Base-by-base conservation (phyloP, 1,139 yeast species). In the Barnettozyma hawaiiensis region DNA sequence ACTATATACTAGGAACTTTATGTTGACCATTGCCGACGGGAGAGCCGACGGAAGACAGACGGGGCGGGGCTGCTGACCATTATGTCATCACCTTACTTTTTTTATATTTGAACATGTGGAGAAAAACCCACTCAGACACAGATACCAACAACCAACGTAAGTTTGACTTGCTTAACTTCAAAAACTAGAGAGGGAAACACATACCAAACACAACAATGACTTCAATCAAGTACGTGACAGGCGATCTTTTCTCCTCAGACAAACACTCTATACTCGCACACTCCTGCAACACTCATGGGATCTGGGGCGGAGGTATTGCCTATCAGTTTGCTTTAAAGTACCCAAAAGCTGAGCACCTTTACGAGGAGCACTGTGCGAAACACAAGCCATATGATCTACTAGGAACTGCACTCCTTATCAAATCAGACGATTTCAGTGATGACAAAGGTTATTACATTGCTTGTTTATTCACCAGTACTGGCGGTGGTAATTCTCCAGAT, bases 281-380 rank as follows among this genome's bases (percentile, higher is more conserved):
- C 58, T 81, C 95, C 0, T 86, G 95, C 57, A 86, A 86, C 56
- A 80, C 89, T 42, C 67, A 71, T 27, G 96, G 95, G 0, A 58
- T 71, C 0, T 86, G 96, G 96, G 94, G 95, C 4, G 92, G 85
- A 0, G 96, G 96, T 0, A 76, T 86, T 3, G 92, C 90, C 0
- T 67, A 67, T 2, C 67, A 61, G 8, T 78, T 84, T 57, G 67
- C 67, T 28, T 49, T 53, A 23, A 58, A 66, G 42, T 82, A 67
- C 56, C 86, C 85, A 2, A 55, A 64, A 1, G 70, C 86, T 2
- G 79, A 72, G 51, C 50, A 56, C 35, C 44, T 52, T 9, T 81
- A 84, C 58, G 62, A 61, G 14, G 54, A 64, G 1, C 73, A 76
- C 54, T 83, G 92, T 57, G 41, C 35, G 1, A 5, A 27, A 2